Conservation (phyloP, 1,284 basidiomycete genomes). For the Puccinia brachypodii region DNA sequence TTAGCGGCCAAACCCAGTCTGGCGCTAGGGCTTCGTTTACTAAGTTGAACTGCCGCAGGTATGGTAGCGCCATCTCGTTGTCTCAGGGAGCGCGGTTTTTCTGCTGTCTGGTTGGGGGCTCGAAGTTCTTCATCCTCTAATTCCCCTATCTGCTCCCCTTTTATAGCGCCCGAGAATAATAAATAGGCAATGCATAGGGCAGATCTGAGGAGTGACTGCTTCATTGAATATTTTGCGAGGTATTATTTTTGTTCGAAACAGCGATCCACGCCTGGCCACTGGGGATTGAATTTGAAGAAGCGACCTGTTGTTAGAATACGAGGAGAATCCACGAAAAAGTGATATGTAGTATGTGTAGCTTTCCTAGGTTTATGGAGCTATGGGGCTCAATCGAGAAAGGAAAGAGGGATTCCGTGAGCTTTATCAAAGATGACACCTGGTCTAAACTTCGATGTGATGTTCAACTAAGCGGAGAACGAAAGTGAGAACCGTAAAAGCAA, state of each 20-base stretch:
- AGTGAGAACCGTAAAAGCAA: not conserved
- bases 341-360: not conserved
- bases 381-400: not conserved
- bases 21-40: not conserved
- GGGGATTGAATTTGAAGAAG: not conserved
- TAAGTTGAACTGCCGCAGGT: not conserved
- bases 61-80: not conserved
- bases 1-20: slow-evolving; percentile 32
- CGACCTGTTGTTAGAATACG: not conserved
- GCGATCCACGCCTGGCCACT: slow-evolving; percentile 12
- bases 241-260: not conserved
- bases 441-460: not conserved
- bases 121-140: not conserved
- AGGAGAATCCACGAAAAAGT: not conserved
- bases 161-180: not conserved
- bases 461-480: not conserved
- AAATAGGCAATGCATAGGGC: not conserved
- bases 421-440: slow-evolving; percentile 19
- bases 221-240: not conserved
- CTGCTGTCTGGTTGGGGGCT: not conserved
- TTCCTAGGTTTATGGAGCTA: not conserved
- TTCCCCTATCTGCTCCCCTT: not conserved
- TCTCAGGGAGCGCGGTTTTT: not conserved
- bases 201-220: not conserved
- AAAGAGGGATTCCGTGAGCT: not conserved